phyloP scores from a whole-genome alignment of 1,284 basidiomycete genomes.

The Apiotrichum mycotoxinovorans region DNA sequence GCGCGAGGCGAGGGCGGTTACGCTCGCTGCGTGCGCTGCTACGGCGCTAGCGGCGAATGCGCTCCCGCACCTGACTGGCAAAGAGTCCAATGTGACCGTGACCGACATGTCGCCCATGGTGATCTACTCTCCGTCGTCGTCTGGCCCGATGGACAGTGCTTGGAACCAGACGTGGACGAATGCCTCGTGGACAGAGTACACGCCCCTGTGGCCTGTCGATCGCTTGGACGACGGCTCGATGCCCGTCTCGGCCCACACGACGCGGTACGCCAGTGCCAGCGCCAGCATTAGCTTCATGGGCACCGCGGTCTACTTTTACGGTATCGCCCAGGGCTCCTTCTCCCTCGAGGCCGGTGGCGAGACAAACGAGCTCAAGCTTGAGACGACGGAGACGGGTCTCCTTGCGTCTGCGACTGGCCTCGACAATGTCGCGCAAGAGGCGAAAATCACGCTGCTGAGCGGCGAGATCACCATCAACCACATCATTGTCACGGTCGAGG shows the following conservation, averaged over 20 bases:
- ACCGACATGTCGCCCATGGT: constrained; percentile 8
- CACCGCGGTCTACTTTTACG: constrained; percentile 6
- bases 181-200: background rate
- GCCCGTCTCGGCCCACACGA: background rate
- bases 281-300: background rate
- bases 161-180: constrained; percentile 7
- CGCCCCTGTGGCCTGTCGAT: background rate
- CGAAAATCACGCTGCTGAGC: background rate
- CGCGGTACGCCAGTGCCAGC: background rate
- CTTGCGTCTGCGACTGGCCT: background rate
- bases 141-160: background rate
- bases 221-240: background rate
- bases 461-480: background rate
- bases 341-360: background rate
- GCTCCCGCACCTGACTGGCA: background rate
- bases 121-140: background rate
- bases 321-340: background rate
- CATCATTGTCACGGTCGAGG: background rate
- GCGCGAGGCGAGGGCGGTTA: background rate
- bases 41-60: background rate
- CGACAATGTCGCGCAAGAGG: background rate
- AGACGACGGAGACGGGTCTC: background rate
- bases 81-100: background rate
- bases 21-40: background rate
- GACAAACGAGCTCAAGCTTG: background rate